Conservation (phyloP, 192 early-diverging fungal species). For the Coemansia erecta region DNA sequence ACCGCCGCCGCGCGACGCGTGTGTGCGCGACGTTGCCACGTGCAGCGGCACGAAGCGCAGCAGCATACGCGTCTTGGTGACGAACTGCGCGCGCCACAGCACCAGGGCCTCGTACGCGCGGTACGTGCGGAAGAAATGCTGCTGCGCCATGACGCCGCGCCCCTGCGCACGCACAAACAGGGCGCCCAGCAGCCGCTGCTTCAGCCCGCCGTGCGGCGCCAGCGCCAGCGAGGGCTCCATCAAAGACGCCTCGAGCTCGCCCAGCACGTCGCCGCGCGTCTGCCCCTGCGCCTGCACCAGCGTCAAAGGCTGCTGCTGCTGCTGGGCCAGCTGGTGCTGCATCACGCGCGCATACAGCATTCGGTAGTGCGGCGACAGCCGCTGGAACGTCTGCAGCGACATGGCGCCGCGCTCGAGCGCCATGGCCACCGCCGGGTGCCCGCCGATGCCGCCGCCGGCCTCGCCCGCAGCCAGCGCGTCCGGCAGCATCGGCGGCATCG, state of each 20-base stretch:
- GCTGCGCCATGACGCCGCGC: constrained; percentile 17
- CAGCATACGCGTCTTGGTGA: constrained; percentile 22
- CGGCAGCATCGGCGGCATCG: no score
- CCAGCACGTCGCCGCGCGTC: constrained; percentile 22
- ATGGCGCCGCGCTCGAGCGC: constrained; percentile 5
- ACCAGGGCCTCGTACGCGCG: constrained; percentile 48
- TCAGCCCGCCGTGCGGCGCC: constrained; percentile 44
- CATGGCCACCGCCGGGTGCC: background rate
- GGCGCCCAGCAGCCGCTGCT: constrained; percentile 42
- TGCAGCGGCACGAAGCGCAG: constrained; percentile 51
- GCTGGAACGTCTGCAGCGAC: constrained; percentile 27
- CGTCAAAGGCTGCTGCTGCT: no score
- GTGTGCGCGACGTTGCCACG: constrained; percentile 37
- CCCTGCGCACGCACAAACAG: constrained; percentile 31
- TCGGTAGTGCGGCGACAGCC: constrained; percentile 43
- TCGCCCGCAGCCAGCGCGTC: no score
- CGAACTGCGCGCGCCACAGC: constrained; percentile 51
- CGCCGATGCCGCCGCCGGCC: constrained; percentile 8
- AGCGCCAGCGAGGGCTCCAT: constrained; percentile 40
- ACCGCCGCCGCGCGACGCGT: constrained; percentile 13
- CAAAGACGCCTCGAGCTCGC: constrained; percentile 23
- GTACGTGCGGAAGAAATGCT: constrained; percentile 46
- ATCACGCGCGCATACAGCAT: constrained; percentile 38
- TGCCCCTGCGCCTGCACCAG: no score
- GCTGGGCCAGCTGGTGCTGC: constrained; percentile 17